A percentile compares a stretch with the other conserved stretches of the same genome.
phyloP scores from a whole-genome alignment of 768 basidiomycete genomes.

The Termitomyces eurrhizus region DNA sequence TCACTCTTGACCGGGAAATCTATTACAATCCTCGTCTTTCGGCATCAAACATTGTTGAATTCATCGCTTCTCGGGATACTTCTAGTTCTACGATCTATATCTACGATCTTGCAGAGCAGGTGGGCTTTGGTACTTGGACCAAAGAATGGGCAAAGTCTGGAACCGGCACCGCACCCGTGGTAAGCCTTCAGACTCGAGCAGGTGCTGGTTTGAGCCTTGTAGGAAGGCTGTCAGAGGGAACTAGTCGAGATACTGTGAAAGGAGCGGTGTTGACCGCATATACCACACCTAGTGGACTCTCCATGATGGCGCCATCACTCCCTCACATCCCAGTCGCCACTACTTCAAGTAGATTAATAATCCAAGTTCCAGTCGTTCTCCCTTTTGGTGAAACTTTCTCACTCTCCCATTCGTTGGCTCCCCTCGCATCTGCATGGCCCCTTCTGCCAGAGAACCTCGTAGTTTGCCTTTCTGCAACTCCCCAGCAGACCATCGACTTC shows the following conservation, averaged over 20 bases:
- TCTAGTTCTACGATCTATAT: conserved; percentile 69
- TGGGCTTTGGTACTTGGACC: conserved; percentile 74
- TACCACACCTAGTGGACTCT: conserved; percentile 80
- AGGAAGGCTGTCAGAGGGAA: conserved; percentile 76
- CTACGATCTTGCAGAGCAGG: conserved; percentile 81
- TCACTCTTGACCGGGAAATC: conserved; percentile 23
- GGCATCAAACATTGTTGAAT: conserved; percentile 67
- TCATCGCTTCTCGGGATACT: conserved; percentile 51
- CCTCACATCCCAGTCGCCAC: conserved; percentile 63
- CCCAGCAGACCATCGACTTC: conserved; percentile 79
- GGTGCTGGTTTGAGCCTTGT: conserved; percentile 81
- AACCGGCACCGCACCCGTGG: conserved; percentile 46
- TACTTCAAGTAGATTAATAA: conserved; percentile 61
- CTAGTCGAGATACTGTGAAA: conserved; percentile 60
- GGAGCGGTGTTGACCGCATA: conserved; percentile 70
- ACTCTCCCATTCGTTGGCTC: conserved; percentile 74
- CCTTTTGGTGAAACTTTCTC: conserved; percentile 61
- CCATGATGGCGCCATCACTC: conserved; percentile 79
- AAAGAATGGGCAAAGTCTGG: conserved; percentile 55
- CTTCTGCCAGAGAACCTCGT: conserved; percentile 63
- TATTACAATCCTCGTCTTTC: conserved; percentile 42
- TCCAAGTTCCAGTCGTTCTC: conserved; percentile 80
- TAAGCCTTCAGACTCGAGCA: conserved; percentile 74
- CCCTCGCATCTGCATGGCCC: conserved; percentile 55
- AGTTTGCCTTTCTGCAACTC: conserved; percentile 78